Base-by-base conservation (phyloP, 768 basidiomycete species). In the Leccinum subtestaceum region DNA sequence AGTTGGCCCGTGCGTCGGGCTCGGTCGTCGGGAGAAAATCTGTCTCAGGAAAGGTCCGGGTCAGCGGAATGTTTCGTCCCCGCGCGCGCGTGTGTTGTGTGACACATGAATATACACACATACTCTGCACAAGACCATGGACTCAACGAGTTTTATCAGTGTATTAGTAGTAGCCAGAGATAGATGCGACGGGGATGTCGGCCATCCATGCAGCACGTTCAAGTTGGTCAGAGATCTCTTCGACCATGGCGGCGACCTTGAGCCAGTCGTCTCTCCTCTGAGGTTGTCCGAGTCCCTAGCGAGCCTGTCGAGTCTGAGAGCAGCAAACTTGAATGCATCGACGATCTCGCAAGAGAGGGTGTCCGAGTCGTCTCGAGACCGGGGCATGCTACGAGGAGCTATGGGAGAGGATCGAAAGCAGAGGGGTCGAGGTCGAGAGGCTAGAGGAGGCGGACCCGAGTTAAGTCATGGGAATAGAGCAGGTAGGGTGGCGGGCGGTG, bases 181-280 rank as follows among this genome's bases (percentile, higher is more conserved):
- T 62, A 19, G 73, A 70, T 9, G 86, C 80, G 15, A 91, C 79
- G 32, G 93, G 79, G 12, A 91, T 83, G 65, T 93, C 91, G 0
- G 88, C 88, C 80, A 91, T 85, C 84, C 87, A 89, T 4, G 84
- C 81, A 0, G 86, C 83, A 31, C 84, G 25, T 25, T 25, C 25
- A 25, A 25, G 76, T 9, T 81, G 79, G 63, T 83, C 80, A 0
- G 85, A 80, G 15, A 87, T 79, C 46, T 92, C 88, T 59, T 91
- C 89, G 15, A 92, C 76, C 82, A 91, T 87, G 32, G 75, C 76
- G 3, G 86, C 79, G 55, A 91, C 84, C 73, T 86, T 88, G 66
- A 79, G 70, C 74, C 86, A 91, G 7, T 82, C 84, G 34, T 91
- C 89, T 58, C 82, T 82, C 58, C 84, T 78, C 25, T 80, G 71